Conservation (phyloP, 2,329 filamentous ascomycete species). For the Neurospora sp. region DNA sequence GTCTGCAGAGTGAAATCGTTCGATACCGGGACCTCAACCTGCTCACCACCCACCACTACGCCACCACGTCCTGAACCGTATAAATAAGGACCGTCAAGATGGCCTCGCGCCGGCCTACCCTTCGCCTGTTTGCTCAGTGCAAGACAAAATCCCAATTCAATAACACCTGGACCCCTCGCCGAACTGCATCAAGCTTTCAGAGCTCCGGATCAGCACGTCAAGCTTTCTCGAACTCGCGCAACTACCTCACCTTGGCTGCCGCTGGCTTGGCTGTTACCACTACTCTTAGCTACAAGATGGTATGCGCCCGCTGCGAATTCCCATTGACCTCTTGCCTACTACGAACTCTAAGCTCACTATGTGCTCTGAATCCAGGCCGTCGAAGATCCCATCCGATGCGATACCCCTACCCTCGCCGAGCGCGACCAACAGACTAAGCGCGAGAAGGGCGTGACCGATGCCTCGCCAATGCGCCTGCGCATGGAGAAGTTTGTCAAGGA, state of each 20-base stretch:
- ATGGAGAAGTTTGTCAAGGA: constrained; percentile 97
- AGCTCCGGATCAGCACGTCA: constrained; percentile 2
- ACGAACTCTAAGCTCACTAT: constrained; percentile 4
- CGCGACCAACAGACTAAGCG: constrained; percentile 74
- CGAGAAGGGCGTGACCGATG: constrained; percentile 60
- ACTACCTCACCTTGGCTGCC: constrained; percentile 24
- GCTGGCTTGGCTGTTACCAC: constrained; percentile 40
- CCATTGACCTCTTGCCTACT: background rate
- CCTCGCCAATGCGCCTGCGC: constrained; percentile 90
- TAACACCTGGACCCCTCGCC: constrained; percentile 4
- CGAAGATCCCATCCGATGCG: constrained; percentile 37
- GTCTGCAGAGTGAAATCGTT: constrained; percentile 14
- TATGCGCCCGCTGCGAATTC: constrained; percentile 22
- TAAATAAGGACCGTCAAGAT: constrained; percentile 12
- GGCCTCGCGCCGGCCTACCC: constrained; percentile 14
- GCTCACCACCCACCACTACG: background rate
- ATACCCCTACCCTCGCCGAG: constrained; percentile 67
- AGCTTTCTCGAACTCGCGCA: constrained; percentile 5
- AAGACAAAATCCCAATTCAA: constrained; percentile 12
- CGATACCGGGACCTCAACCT: constrained; percentile 9
- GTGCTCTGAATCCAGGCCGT: constrained; percentile 26
- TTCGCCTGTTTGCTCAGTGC: constrained; percentile 18
- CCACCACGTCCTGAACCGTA: constrained; percentile 3
- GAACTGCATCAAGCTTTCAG: constrained; percentile 11
- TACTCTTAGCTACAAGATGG: constrained; percentile 49